A percentile compares a stretch with the other conserved stretches of the same genome.
Evolutionary conservation across 1,284 basidiomycete genomes (phyloP).

Genomic region (Moniliella sp.): DNA sequence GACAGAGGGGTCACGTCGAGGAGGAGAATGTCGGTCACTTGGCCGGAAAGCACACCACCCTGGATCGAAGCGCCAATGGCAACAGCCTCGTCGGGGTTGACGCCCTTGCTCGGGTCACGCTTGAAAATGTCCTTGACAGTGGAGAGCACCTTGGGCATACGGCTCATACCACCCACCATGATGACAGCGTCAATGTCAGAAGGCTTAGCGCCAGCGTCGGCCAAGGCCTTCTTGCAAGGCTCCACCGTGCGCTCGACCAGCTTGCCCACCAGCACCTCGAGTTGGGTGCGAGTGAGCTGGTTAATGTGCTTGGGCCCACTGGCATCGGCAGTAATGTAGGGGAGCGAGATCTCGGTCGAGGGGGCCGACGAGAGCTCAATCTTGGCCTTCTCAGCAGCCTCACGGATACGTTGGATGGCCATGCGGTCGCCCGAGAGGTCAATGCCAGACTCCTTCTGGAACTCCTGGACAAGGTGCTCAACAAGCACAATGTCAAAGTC

Average conservation of each 20-base stretch:
- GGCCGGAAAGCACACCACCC: conserved; percentile 82
- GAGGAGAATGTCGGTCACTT: conserved; percentile 83
- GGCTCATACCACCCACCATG: conserved; percentile 89
- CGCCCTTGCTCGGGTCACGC: conserved; percentile 84
- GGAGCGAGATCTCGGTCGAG: conserved; percentile 77
- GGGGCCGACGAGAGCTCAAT: conserved; percentile 81
- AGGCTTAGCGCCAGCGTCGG: conserved; percentile 74
- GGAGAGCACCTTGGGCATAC: conserved; percentile 83
- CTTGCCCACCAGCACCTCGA: conserved; percentile 61
- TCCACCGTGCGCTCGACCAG: conserved; percentile 75
- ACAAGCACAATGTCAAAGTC: conserved; percentile 86
- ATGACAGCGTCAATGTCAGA: conserved; percentile 87
- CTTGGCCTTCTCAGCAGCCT: conserved; percentile 97
- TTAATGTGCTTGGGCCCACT: conserved; percentile 92
- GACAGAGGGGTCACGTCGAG: conserved; percentile 87
- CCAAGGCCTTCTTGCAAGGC: conserved; percentile 89
- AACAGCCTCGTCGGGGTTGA: conserved; percentile 88
- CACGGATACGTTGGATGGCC: conserved; percentile 96
- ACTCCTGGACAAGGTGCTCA: conserved; percentile 64
- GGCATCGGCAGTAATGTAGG: conserved; percentile 87
- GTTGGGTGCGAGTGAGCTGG: conserved; percentile 64
- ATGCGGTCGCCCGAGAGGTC: conserved; percentile 68
- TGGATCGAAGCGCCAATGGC: conserved; percentile 80
- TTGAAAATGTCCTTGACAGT: conserved; percentile 82
- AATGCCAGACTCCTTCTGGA: conserved; percentile 75